Percentiles rank a stretch among this genome's conserved stretches.
Conservation (phyloP, 2,329 filamentous ascomycete genomes). For the Biscogniauxia mediterranea region DNA sequence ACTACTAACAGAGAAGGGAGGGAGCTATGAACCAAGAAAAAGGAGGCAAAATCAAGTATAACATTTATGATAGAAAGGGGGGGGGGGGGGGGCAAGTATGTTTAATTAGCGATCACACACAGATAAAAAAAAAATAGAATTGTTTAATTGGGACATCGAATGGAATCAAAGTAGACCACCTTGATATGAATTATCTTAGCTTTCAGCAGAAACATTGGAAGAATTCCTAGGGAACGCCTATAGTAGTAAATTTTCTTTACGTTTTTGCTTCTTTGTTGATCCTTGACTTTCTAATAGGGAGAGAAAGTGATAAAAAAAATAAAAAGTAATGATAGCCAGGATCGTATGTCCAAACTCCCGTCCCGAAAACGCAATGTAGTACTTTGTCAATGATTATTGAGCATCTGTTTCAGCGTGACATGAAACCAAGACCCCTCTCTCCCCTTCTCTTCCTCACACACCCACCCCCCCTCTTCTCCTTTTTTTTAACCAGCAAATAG, state of each 20-base stretch:
- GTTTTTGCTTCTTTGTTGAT: too few species aligned
- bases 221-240: too few species aligned
- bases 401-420: not conserved
- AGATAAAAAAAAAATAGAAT: constrained; percentile 2
- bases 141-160: too few species aligned
- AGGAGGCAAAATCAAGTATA: not conserved
- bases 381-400: not conserved
- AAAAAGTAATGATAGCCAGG: too few species aligned
- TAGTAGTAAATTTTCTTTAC: too few species aligned
- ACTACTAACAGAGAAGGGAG: not conserved
- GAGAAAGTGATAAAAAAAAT: too few species aligned
- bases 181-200: too few species aligned
- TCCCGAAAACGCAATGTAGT: not conserved
- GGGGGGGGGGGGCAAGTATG: too few species aligned
- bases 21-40: not conserved
- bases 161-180: too few species aligned
- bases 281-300: too few species aligned
- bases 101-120: not conserved
- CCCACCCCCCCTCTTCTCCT: not conserved
- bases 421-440: not conserved
- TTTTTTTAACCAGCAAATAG: constrained; percentile 53
- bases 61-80: not conserved
- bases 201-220: too few species aligned
- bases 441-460: too few species aligned
- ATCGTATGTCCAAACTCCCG: constrained; percentile 21